Percentiles rank a stretch among this genome's conserved stretches.
Conservation (phyloP, 306 rosid genomes). For the Castanea mollissima region DNA sequence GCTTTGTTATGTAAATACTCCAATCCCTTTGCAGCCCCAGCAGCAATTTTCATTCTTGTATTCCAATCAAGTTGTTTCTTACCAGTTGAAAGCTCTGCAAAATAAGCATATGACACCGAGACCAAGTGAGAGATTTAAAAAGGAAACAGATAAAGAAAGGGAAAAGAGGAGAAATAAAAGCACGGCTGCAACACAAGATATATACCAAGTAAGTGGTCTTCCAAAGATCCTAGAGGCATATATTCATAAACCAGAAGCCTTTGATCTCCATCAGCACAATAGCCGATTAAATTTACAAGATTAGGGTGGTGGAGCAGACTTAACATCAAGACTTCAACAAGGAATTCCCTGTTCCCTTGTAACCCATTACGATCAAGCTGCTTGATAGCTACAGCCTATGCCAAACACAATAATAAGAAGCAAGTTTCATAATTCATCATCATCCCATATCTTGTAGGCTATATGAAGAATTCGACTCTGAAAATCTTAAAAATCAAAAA, state of each 20-base stretch:
- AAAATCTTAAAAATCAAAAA: neutral
- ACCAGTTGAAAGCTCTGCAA: slow-evolving; percentile 71
- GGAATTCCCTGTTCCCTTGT: slow-evolving; percentile 96
- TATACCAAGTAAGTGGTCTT: slow-evolving; percentile 86
- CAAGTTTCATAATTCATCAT: slow-evolving; percentile 12
- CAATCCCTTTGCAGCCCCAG: slow-evolving; percentile 89
- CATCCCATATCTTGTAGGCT: neutral
- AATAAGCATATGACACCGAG: slow-evolving; percentile 24
- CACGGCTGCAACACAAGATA: slow-evolving; percentile 3
- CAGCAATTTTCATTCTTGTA: slow-evolving; percentile 87
- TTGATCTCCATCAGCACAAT: slow-evolving; percentile 98
- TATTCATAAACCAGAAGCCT: slow-evolving; percentile 93
- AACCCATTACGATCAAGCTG: slow-evolving; percentile 90
- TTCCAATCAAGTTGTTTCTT: slow-evolving; percentile 80
- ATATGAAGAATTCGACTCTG: neutral
- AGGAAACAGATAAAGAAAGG: neutral
- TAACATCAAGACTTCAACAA: slow-evolving; percentile 89
- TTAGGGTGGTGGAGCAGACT: slow-evolving; percentile 93
- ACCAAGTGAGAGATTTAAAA: neutral
- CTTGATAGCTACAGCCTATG: slow-evolving; percentile 85
- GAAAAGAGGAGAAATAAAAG: neutral
- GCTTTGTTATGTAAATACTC: slow-evolving; percentile 92
- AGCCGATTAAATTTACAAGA: slow-evolving; percentile 89
- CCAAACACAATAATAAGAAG: slow-evolving; percentile 24
- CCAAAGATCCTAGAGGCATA: slow-evolving; percentile 91